A percentile compares a stretch with the other conserved stretches of the same genome.
phyloP scores from a whole-genome alignment of 768 basidiomycete species.

The Podaxis carcinomalis region DNA sequence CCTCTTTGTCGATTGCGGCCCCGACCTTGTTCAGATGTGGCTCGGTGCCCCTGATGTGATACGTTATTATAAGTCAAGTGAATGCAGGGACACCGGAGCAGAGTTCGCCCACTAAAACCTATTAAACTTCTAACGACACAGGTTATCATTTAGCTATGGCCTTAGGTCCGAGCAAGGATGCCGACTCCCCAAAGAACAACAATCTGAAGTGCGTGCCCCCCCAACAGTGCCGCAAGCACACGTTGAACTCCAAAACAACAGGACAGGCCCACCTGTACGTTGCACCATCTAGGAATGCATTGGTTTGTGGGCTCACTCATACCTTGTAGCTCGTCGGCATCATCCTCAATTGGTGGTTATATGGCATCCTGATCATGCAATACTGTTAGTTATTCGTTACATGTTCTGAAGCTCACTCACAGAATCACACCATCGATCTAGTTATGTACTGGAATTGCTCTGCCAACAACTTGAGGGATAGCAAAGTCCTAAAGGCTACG shows the following conservation, averaged over 20 bases:
- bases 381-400: background rate
- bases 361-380: conserved; percentile 9
- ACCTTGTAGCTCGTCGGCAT: background rate
- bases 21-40: too few relatives aligned
- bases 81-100: too few relatives aligned
- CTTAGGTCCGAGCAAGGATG: background rate
- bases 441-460: background rate
- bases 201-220: background rate
- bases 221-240: background rate
- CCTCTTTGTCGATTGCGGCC: too few relatives aligned
- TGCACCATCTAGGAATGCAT: background rate
- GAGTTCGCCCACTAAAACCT: too few relatives aligned
- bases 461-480: background rate
- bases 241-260: background rate
- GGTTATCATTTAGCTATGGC: background rate
- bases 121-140: too few relatives aligned
- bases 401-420: background rate
- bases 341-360: conserved; percentile 10
- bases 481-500: background rate
- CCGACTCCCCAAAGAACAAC: background rate
- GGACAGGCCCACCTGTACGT: background rate
- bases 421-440: background rate
- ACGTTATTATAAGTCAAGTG: too few relatives aligned
- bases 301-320: background rate
- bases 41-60: too few relatives aligned